phyloP scores from a whole-genome alignment of 371 early-diverging fungal genomes.

The Mucor piriformis region DNA sequence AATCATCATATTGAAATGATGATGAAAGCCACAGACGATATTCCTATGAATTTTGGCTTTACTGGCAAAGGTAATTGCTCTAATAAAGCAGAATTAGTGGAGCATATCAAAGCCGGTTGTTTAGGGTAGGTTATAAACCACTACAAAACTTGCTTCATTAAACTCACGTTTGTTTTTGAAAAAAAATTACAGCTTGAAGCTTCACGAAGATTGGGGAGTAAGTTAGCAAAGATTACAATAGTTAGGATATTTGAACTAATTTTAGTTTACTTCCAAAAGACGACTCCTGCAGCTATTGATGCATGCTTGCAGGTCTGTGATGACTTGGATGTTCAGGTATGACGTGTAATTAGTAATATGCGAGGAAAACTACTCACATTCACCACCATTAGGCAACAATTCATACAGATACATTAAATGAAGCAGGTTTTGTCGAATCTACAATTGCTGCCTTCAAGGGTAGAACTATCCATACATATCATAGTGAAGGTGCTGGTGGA shows the following conservation, averaged over 20 bases:
- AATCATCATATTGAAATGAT: slow-evolving; percentile 79
- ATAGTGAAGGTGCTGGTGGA: slow-evolving; percentile 96
- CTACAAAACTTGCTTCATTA: background rate
- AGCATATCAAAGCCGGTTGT: slow-evolving; percentile 85
- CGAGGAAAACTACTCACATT: background rate
- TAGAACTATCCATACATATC: slow-evolving; percentile 93
- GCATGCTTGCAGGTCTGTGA: slow-evolving; percentile 85
- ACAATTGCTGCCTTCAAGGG: slow-evolving; percentile 86
- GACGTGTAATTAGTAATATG: too few relatives aligned
- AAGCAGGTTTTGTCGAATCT: slow-evolving; percentile 92
- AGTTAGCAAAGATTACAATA: background rate
- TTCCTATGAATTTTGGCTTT: slow-evolving; percentile 90
- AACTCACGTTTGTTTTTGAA: too few relatives aligned
- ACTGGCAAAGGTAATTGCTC: slow-evolving; percentile 94
- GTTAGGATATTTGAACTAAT: background rate
- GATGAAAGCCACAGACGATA: slow-evolving; percentile 83
- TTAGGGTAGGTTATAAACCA: slow-evolving; percentile 56
- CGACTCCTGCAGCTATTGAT: slow-evolving; percentile 92
- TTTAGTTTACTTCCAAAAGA: slow-evolving; percentile 42
- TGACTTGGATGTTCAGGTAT: slow-evolving; percentile 79
- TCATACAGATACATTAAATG: slow-evolving; percentile 95
- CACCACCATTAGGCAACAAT: slow-evolving; percentile 74
- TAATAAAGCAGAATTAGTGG: slow-evolving; percentile 62
- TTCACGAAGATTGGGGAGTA: slow-evolving; percentile 87
- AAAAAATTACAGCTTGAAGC: slow-evolving; percentile 68